Base-by-base conservation (phyloP, 148 eudicot genomes). In the Linanthus parryae region DNA sequence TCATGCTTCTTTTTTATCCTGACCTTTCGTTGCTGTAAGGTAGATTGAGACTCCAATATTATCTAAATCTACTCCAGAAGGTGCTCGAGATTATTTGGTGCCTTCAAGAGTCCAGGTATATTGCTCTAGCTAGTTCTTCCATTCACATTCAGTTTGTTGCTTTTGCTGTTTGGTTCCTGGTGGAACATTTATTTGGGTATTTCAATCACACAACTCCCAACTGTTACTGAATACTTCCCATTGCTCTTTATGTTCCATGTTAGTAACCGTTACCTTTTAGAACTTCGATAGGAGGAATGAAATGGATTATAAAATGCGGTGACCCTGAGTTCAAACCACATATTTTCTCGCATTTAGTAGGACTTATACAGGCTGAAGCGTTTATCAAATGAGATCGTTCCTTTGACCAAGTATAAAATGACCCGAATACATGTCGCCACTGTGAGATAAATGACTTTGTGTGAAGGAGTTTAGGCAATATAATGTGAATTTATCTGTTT, bases 31-130 rank as follows among this genome's bases (percentile, higher is more conserved):
- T 79, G 75, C 73, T 81, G 68, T 68, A 81, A 86, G 87, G 96
- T 86, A 87, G 98, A 87, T 92, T 65, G 98, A 92, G 87, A 92
- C 98, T 52, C 98, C 98, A 69, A 75, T 92, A 68, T 94, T 92
- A 35, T 84, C 87, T 62, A 84, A 90, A 64, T 92, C 98, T 25
- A 92, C 96, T 65, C 98, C 98, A 42, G 98, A 92, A 74, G 98
- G 98, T 67, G 98, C 98, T 61, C 85, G 98, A 28, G 98, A 92
- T 79, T 92, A 81, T 84, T 68, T 92, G 69, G 98, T 92, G 57
- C 98, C 98, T 55, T 92, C 96, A 51, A 81, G 98, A 77, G 77
- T 92, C 68, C 98, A 92, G 98, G 98, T 92, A 81, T 41, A 81
- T 41, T 4, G n/a, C n/a, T n/a, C n/a, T 8, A 31, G 35, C 55